Conservation (phyloP, 805 yeast genomes). For the Clavispora fructus region DNA sequence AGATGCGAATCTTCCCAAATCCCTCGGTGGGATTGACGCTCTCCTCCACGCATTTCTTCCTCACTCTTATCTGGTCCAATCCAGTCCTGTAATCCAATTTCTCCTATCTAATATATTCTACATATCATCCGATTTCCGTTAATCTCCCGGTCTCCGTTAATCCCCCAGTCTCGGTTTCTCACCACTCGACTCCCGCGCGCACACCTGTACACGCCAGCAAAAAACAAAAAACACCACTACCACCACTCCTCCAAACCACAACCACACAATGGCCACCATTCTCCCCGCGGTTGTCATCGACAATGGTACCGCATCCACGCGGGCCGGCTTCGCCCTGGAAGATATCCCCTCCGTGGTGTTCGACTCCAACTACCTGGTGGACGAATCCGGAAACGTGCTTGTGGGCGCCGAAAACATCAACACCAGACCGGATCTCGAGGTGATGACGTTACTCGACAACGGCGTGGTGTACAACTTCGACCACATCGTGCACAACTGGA, state of each 20-base stretch:
- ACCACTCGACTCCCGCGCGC: neutral
- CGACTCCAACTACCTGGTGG: slow-evolving; percentile 50
- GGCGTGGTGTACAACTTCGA: slow-evolving; percentile 74
- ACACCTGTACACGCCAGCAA: slow-evolving; percentile 2
- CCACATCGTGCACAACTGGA: slow-evolving; percentile 62
- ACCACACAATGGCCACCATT: slow-evolving; percentile 21
- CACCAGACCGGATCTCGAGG: slow-evolving; percentile 39
- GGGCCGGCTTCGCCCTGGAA: slow-evolving; percentile 66
- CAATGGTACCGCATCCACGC: slow-evolving; percentile 57
- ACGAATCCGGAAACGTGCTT: slow-evolving; percentile 23
- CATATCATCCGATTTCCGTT: too few species aligned
- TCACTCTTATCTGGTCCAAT: too few species aligned
- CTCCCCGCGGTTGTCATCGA: slow-evolving; percentile 67
- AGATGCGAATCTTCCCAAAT: too few species aligned
- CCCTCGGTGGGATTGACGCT: too few species aligned
- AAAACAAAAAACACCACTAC: neutral
- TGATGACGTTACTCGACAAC: slow-evolving; percentile 56
- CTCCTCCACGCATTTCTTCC: too few species aligned
- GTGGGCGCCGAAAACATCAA: slow-evolving; percentile 47
- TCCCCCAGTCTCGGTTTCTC: too few species aligned
- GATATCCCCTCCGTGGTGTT: slow-evolving; percentile 58
- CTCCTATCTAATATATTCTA: too few species aligned
- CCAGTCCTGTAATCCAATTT: too few species aligned
- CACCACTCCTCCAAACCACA: neutral
- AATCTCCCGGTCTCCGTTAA: too few species aligned